A percentile compares a stretch with the other conserved stretches of the same genome.
phyloP scores from a whole-genome alignment of 495 filamentous ascomycete species.

The Penicillium chermesinum region DNA sequence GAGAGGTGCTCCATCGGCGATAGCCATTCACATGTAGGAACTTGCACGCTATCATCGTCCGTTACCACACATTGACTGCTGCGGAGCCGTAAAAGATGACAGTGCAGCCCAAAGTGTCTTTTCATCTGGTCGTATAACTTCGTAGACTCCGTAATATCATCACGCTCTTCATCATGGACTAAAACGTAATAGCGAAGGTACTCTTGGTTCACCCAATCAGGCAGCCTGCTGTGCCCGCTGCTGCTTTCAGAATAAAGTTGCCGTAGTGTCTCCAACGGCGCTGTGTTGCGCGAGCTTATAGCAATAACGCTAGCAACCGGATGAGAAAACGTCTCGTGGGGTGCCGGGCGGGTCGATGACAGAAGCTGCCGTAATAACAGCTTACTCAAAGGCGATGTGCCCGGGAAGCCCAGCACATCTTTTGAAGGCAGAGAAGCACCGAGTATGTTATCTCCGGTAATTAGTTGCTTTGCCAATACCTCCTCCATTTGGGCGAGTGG shows the following conservation, averaged over 20 bases:
- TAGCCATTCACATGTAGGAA: slow-evolving; percentile 81
- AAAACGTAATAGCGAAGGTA: slow-evolving; percentile 94
- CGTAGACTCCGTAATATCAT: slow-evolving; percentile 85
- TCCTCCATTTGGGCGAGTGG: slow-evolving; percentile 55
- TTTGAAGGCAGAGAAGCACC: slow-evolving; percentile 33
- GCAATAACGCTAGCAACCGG: slow-evolving; percentile 95
- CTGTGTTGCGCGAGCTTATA: slow-evolving; percentile 77
- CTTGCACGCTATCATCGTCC: slow-evolving; percentile 82
- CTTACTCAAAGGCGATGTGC: slow-evolving; percentile 64
- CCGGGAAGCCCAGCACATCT: slow-evolving; percentile 27
- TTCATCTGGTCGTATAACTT: slow-evolving; percentile 96
- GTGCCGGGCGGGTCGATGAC: slow-evolving; percentile 66
- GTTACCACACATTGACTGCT: slow-evolving; percentile 80
- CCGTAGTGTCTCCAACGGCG: slow-evolving; percentile 77
- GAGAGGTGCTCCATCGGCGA: slow-evolving; percentile 80
- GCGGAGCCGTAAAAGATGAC: slow-evolving; percentile 81
- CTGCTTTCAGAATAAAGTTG: slow-evolving; percentile 74
- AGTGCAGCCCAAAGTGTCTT: slow-evolving; percentile 90
- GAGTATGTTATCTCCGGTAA: slow-evolving; percentile 28
- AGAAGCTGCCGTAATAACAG: slow-evolving; percentile 78
- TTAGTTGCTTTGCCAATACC: slow-evolving; percentile 46
- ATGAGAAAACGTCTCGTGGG: slow-evolving; percentile 90
- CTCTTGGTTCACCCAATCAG: slow-evolving; percentile 79
- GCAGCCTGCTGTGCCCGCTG: slow-evolving; percentile 59
- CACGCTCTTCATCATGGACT: slow-evolving; percentile 92